A percentile compares a stretch with the other conserved stretches of the same genome.
These are phyloP conservation scores for Myrica gale DNA, from an alignment of 306 rosid species.

Conservation along the genomic window DNA sequence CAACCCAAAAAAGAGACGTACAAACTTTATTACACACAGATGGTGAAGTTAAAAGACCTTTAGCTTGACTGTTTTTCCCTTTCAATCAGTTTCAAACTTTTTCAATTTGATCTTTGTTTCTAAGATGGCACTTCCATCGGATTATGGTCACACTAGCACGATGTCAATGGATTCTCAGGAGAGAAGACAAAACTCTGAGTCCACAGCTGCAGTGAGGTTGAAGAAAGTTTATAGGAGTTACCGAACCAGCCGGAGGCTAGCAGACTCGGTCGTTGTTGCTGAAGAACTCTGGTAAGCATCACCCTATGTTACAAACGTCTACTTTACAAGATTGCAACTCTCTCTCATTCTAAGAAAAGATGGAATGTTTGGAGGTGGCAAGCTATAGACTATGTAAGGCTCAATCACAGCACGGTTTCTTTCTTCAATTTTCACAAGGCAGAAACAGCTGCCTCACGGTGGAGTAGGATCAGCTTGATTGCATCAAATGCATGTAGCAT, in stretches of 20 bases:
- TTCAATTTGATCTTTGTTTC: not conserved
- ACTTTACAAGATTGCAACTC: not conserved
- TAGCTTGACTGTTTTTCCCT: not conserved
- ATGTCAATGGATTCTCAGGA: slow-evolving; percentile 1
- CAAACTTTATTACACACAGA: not conserved
- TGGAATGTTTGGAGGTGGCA: slow-evolving; percentile 24
- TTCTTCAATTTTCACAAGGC: slow-evolving; percentile 33
- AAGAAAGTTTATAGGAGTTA: slow-evolving; percentile 50
- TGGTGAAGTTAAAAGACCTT: not conserved
- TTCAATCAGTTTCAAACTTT: slow-evolving; percentile 12
- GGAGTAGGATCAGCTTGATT: slow-evolving; percentile 36
- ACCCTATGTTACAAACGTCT: too few relatives aligned
- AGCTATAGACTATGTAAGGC: slow-evolving; percentile 32
- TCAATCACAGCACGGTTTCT: slow-evolving; percentile 30
- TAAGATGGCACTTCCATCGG: not conserved
- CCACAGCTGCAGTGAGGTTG: slow-evolving; percentile 43
- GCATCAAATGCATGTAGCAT: slow-evolving; percentile 30
- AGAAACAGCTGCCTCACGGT: slow-evolving; percentile 31
- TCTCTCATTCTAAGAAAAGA: not conserved
- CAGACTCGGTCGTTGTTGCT: slow-evolving; percentile 42
- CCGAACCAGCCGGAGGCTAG: slow-evolving; percentile 39
- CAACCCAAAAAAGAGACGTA: not conserved
- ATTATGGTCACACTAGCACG: not conserved
- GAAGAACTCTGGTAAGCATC: slow-evolving; percentile 37
- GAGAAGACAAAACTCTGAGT: not conserved